Percentiles rank a stretch among this genome's conserved stretches.
Conservation (phyloP, 306 rosid species). For the Vigna mungo region DNA sequence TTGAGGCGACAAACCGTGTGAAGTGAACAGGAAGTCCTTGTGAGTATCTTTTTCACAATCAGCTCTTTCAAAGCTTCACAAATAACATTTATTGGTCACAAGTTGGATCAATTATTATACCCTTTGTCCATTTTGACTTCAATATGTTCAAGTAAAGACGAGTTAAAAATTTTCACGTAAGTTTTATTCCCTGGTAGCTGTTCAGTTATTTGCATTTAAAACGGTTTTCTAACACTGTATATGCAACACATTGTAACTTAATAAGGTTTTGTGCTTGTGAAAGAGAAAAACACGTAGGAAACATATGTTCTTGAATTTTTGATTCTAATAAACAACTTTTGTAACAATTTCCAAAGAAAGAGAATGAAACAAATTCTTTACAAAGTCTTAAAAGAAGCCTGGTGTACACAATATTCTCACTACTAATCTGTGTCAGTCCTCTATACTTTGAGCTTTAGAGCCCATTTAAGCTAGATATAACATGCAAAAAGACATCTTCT, state of each 20-base stretch:
- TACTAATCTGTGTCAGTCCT: constrained; percentile 9
- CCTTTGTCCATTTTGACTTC: not conserved
- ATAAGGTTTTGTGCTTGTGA: no score
- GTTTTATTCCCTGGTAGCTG: not conserved
- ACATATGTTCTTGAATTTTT: not conserved
- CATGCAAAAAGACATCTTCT: constrained; percentile 43
- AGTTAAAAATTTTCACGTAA: not conserved
- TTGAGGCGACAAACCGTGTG: constrained; percentile 13
- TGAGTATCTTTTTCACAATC: not conserved
- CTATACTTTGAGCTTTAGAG: not conserved
- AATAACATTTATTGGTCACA: not conserved
- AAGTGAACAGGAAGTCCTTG: not conserved
- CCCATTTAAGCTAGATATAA: constrained; percentile 42
- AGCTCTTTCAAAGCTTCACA: not conserved
- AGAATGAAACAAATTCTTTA: not conserved
- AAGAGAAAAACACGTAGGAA: not conserved
- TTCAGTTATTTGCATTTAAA: no score
- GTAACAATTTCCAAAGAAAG: not conserved
- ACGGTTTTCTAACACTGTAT: no score
- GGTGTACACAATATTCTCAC: constrained; percentile 28
- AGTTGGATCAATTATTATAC: not conserved
- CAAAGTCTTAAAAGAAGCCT: constrained; percentile 14
- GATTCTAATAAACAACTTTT: constrained; percentile 3
- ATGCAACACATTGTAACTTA: no score
- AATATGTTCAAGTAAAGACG: not conserved